These are phyloP conservation scores for Fusarium sp. DNA, from an alignment of 2,329 filamentous ascomycete species.

Conservation along the genomic window DNA sequence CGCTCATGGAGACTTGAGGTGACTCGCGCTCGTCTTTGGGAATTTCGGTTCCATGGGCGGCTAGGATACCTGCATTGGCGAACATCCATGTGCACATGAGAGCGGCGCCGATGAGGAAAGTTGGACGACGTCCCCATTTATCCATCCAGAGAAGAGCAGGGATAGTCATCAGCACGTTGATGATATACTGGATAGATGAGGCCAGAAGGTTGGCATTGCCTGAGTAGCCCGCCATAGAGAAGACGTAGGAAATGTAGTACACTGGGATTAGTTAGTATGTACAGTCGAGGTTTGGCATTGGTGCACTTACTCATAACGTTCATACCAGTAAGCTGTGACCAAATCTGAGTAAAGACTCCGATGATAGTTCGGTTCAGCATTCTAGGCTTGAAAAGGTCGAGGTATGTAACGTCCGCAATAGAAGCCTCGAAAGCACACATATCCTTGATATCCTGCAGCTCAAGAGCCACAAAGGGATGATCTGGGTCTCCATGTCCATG, in stretches of 20 bases:
- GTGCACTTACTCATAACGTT: conserved; percentile 65
- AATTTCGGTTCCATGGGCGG: conserved; percentile 55
- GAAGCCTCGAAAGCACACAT: conserved; percentile 78
- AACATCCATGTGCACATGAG: conserved; percentile 73
- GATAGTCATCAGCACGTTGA: conserved; percentile 83
- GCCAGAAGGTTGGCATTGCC: conserved; percentile 64
- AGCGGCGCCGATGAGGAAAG: conserved; percentile 72
- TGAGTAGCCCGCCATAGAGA: conserved; percentile 54
- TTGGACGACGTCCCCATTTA: conserved; percentile 76
- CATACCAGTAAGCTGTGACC: conserved; percentile 67
- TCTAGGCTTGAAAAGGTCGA: conserved; percentile 79
- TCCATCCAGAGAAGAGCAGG: conserved; percentile 81
- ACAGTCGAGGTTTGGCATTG: accelerated
- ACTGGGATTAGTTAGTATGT: conserved; percentile 43
- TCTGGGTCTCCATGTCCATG: conserved; percentile 74
- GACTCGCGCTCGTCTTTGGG: conserved; percentile 60
- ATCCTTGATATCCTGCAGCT: conserved; percentile 78
- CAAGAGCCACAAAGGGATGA: conserved; percentile 72
- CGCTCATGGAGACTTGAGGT: conserved; percentile 60
- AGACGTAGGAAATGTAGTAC: conserved; percentile 69
- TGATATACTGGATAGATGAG: conserved; percentile 70
- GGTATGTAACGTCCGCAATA: conserved; percentile 75
- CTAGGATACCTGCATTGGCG: conserved; percentile 64
- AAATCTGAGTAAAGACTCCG: conserved; percentile 64
- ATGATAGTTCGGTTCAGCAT: conserved; percentile 64